Conservation (phyloP, 257 asterid species). For the Primulina tabacum region DNA sequence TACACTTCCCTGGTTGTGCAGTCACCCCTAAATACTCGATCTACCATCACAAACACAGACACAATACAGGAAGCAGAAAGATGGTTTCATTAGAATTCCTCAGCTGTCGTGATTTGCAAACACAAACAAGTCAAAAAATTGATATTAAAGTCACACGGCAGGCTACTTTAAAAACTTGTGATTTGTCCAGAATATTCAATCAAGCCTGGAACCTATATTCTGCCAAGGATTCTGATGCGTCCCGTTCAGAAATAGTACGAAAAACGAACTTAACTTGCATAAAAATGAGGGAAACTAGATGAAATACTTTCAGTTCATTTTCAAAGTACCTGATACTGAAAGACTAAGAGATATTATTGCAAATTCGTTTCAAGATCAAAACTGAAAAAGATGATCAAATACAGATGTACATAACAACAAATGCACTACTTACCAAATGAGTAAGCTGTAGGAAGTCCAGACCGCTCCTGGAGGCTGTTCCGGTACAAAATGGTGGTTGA, state of each 20-base stretch:
- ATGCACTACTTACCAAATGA: constrained; percentile 65
- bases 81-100: background rate
- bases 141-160: background rate
- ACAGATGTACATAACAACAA: constrained; percentile 13
- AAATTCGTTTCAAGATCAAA: constrained; percentile 14
- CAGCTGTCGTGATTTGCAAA: background rate
- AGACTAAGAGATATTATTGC: background rate
- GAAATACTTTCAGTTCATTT: background rate
- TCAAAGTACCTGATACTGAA: background rate
- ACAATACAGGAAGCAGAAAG: constrained; percentile 11
- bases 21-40: constrained; percentile 91
- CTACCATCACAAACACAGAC: constrained; percentile 35
- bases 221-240: background rate
- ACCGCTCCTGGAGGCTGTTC: constrained; percentile 96
- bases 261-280: constrained; percentile 2
- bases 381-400: constrained; percentile 14
- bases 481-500: constrained; percentile 85
- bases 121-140: background rate
- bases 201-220: constrained; percentile 5
- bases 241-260: constrained; percentile 14
- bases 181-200: background rate
- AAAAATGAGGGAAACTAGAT: constrained; percentile 1
- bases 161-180: constrained; percentile 1
- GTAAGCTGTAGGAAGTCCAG: constrained; percentile 89
- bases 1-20: constrained; percentile 78